Evolutionary conservation across 2,329 filamentous ascomycete genomes (phyloP), one percentile per base, ranked within the genome.

Genomic region (Plectosphaerella cucumerina): DNA sequence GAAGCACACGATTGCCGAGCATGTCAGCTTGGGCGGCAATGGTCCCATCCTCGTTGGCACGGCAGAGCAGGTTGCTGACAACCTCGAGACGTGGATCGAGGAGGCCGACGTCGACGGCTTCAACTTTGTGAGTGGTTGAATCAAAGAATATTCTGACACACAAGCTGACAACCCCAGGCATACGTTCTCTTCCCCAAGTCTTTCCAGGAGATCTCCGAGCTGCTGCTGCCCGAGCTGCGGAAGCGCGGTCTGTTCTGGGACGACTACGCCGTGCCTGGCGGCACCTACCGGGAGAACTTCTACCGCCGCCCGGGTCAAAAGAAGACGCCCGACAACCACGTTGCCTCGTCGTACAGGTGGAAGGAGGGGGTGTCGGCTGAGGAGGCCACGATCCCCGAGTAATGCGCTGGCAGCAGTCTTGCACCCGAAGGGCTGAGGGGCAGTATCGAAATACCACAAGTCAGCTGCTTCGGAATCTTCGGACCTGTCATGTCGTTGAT

Each of bases 91-190:
- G 1, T 90, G 86, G 86, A 72, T 89, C 0, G 60, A 71, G 6
- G 85, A 88, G 62, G 85, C 83, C 0, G 86, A 88, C 56, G 78
- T 90, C 1, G 86, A 90, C 60, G 86, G 86, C 0, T 90, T 90
- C 67, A 90, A 90, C 61, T 77, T 90, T 63, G 84, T 84, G 62
- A 70, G 6, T 18, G 39, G 8, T 3, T 6, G 11, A 53, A 35
- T 31, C 15, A 34, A 34, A 8, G 31, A 11, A 5, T 39, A 5
- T 39, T 39, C 15, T n/a, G 35, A 8, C 6, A 9, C 6, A 39
- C 15, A 11, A n/a, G 23, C 34, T 34, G 23, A 22, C 23, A 22
- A 41, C 33, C 6, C 15, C 46, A 77, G 74, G 81, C 81, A 2
- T 87, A 89, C 55, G 80, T 82, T 0, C 67, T 86, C n/a, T 84